Base-by-base conservation (phyloP, 441 rosid species). In the Eutrema salsugineum region DNA sequence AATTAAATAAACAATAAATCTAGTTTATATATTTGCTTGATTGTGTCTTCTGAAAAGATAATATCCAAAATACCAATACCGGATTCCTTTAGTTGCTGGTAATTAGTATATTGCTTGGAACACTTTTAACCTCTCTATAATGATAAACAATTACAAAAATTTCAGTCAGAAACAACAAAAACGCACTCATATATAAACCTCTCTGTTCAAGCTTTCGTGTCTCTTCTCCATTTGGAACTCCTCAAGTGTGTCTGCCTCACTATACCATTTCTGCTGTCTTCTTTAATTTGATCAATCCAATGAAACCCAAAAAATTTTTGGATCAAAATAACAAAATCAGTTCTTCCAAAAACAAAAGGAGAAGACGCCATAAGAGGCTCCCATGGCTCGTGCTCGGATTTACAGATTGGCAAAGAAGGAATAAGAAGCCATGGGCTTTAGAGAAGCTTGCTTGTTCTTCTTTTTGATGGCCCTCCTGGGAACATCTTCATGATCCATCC, bases 401-500 rank as follows among this genome's bases (percentile, higher is more conserved):
- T 64, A 63, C 53, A 75, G 60, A 63, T 32, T 56, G 64, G 44
- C 46, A 47, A 47, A 64, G 7, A 63, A 44, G 8, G 33, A 30
- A 30, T 6, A 38, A 38, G 42, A 38, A 11, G 42, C 42, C 42
- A 38, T 11, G 12, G 11, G 39, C 11, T 10, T 82, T 86, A 93
- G 50, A 88, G 86, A 69, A 85, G 93, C 85, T 91, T 95, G 90
- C 95, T 88, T 63, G 90, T 83, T 78, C 97, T 83, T 70, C 95
- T 82, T 79, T 80, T 89, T n/a, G 97, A 72, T 5, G 97, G 90
- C n/a, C 98, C 99, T 66, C 98, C 97, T 2, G 98, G 99, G 66
- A 95, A 95, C 71, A 93, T 90, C 83, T 88, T 93, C 96, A 95
- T 93, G 57, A 95, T 93, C 99, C 98, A 95, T 50, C 97, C 99